A percentile compares a stretch with the other conserved stretches of the same genome.
Conservation (phyloP, 106 monocot species). For the Xerophyta viscosa region DNA sequence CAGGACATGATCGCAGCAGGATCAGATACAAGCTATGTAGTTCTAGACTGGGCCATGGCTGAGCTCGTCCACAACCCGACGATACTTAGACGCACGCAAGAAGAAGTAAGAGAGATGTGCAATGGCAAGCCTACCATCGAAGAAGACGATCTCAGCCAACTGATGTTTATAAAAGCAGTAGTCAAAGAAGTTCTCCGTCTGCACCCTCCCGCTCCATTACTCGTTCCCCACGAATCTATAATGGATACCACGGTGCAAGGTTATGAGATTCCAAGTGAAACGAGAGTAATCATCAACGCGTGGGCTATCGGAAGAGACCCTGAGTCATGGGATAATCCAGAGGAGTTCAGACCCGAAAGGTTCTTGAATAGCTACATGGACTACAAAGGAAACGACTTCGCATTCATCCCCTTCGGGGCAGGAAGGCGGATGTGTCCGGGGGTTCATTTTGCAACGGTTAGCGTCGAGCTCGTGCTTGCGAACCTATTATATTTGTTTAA, state of each 20-base stretch:
- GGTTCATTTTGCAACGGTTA: not conserved
- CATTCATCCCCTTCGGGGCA: conserved; percentile 6
- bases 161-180: conserved; percentile 14
- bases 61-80: conserved; percentile 6
- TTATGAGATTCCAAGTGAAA: not conserved
- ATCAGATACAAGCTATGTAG: not conserved
- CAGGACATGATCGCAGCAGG: conserved; percentile 15
- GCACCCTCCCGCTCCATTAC: conserved; percentile 16
- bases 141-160: not conserved
- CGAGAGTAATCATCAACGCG: not conserved
- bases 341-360: conserved; percentile 15
- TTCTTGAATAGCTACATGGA: conserved; percentile 5
- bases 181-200: conserved; percentile 10
- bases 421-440: conserved; percentile 16
- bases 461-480: conserved; percentile 5
- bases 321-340: conserved; percentile 3
- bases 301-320: conserved; percentile 15
- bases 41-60: conserved; percentile 7
- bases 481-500: conserved; percentile 7
- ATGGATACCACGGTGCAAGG: not conserved
- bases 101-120: not conserved
- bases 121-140: not conserved
- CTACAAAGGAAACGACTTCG: conserved; percentile 4
- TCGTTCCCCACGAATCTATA: conserved; percentile 16
- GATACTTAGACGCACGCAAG: not conserved